Evolutionary conservation across 148 eudicot genomes (phyloP).

Genomic region (Gaultheria prostrata): DNA sequence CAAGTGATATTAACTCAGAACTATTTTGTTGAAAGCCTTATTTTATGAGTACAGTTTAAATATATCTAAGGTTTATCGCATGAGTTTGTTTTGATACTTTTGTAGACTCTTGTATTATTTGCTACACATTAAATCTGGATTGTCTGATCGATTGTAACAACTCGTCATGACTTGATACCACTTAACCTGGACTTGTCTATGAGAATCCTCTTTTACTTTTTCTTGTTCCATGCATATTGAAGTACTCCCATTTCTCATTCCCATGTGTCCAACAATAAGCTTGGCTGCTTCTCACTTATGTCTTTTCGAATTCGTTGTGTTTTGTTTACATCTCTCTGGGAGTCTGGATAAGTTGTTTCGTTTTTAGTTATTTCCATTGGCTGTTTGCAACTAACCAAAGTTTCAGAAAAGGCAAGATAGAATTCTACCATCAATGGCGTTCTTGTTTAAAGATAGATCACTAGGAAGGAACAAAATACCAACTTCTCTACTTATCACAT

Average conservation of each 20-base stretch:
- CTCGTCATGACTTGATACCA: not conserved
- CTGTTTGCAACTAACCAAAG: not conserved
- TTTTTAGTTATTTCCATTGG: not conserved
- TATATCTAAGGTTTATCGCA: not conserved
- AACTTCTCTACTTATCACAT: not conserved
- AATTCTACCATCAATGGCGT: not conserved
- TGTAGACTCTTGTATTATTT: not conserved
- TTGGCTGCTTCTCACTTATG: not conserved
- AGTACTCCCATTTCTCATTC: not conserved
- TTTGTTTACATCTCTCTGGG: not conserved
- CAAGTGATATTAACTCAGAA: slow-evolving; percentile 27
- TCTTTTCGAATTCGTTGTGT: not conserved
- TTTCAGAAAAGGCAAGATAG: not conserved
- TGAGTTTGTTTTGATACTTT: not conserved
- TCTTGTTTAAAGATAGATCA: slow-evolving; percentile 4
- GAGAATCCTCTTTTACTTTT: not conserved
- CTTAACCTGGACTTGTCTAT: not conserved
- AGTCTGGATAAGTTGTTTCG: not conserved
- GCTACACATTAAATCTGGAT: not conserved
- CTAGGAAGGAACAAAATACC: not conserved
- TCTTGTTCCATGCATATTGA: not conserved
- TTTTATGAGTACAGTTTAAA: not conserved
- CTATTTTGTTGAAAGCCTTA: slow-evolving; percentile 9
- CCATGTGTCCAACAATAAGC: not conserved
- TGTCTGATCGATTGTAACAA: not conserved